Percentiles rank a stretch among this genome's conserved stretches.
Evolutionary conservation across 2,329 filamentous ascomycete species (phyloP).

Genomic region (Colletotrichum eremochloae): DNA sequence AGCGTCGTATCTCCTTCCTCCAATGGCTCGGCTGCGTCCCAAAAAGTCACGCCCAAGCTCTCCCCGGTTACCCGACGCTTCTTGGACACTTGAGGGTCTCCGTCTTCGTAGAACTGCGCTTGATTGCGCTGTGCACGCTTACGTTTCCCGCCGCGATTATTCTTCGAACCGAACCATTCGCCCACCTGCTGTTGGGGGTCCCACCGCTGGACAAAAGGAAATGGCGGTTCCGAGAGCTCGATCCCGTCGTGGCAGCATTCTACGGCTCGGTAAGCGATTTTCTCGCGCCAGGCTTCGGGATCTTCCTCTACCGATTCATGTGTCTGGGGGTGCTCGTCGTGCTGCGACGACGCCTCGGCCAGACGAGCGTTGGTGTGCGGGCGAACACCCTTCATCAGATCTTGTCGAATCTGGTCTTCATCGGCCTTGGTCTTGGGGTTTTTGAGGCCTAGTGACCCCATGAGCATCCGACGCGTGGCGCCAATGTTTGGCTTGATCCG

Average conservation of each 20-base stretch:
- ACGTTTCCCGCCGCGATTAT: conserved; percentile 59
- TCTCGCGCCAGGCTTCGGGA: conserved; percentile 78
- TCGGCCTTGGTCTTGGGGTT: conserved; percentile 78
- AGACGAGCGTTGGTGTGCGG: conserved; percentile 47
- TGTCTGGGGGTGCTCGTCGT: conserved; percentile 9
- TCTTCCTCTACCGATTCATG: conserved; percentile 55
- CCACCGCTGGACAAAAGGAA: conserved; percentile 92
- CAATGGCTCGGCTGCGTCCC: conserved; percentile 21
- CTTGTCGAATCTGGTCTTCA: conserved; percentile 71
- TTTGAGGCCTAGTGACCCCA: conserved; percentile 78
- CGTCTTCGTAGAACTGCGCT: conserved; percentile 55
- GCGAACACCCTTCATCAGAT: conserved; percentile 68
- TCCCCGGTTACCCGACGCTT: conserved; percentile 31
- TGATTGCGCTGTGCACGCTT: conserved; percentile 63
- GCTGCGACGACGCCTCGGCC: conserved; percentile 38
- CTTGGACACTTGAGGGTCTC: conserved; percentile 36
- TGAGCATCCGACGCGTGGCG: conserved; percentile 76
- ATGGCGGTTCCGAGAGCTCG: conserved; percentile 81
- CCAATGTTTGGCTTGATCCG: conserved; percentile 61
- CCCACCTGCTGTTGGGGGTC: conserved; percentile 76
- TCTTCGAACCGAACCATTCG: conserved; percentile 51
- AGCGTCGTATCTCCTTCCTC: conserved; percentile 51
- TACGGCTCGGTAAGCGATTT: conserved; percentile 81
- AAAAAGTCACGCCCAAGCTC: conserved; percentile 23
- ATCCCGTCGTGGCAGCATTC: conserved; percentile 84